Evolutionary conservation across 306 rosid genomes (phyloP).

Genomic region (Chamaecrista fasciculata): DNA sequence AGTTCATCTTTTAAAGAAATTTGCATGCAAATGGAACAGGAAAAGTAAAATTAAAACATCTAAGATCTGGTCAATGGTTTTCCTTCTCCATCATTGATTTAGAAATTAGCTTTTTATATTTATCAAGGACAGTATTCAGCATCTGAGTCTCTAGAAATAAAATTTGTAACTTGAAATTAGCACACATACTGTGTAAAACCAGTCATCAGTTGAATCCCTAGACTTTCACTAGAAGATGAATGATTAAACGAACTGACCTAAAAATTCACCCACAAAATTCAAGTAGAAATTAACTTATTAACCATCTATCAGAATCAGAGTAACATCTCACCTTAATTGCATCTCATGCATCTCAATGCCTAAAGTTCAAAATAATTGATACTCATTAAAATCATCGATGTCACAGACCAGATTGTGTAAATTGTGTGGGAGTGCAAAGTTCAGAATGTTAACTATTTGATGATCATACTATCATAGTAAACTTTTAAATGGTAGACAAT

Average conservation of each 20-base stretch:
- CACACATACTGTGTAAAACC: neutral
- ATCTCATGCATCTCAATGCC: neutral
- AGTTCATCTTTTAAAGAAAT: neutral
- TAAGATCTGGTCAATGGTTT: neutral
- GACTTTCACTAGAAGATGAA: neutral
- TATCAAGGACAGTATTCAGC: neutral
- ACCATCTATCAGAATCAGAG: neutral
- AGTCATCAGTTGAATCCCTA: neutral
- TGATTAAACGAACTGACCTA: neutral
- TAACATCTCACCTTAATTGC: neutral
- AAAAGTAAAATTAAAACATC: neutral
- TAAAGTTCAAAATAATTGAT: neutral
- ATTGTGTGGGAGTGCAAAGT: neutral
- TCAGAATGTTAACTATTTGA: neutral
- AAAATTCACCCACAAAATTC: neutral
- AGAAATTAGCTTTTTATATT: too few species aligned
- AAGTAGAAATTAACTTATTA: neutral
- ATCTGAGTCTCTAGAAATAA: neutral
- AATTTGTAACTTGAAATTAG: neutral
- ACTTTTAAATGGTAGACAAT: neutral
- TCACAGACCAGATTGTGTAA: neutral
- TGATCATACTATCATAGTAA: neutral
- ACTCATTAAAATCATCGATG: neutral
- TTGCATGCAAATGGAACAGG: neutral
- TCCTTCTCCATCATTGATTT: neutral